These are phyloP conservation scores for Eucalyptus curtisii DNA, from an alignment of 345 rosid genomes.

Conservation along the genomic window DNA sequence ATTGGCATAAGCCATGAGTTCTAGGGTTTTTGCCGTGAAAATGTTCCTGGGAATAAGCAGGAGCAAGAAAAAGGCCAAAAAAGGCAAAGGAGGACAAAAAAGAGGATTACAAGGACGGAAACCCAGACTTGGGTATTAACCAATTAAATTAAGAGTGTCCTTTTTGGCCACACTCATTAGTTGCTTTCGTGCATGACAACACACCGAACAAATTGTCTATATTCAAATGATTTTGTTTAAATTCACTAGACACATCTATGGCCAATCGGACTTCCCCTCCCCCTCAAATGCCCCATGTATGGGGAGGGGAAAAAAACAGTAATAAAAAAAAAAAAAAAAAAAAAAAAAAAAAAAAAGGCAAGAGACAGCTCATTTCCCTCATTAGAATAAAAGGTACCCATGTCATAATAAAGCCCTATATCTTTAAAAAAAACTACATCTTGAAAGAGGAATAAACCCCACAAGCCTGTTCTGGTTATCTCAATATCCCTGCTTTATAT, in stretches of 20 bases:
- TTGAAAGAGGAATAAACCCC: background rate
- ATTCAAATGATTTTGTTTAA: conserved; percentile 5
- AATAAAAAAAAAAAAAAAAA: too few relatives aligned
- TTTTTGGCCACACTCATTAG: conserved; percentile 21
- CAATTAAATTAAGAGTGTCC: conserved; percentile 2
- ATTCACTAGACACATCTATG: conserved; percentile 1
- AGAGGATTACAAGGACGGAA: conserved; percentile 19
- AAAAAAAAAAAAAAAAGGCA: background rate
- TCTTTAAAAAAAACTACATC: background rate
- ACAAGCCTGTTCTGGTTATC: background rate
- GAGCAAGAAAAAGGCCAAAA: background rate
- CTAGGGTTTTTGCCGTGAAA: background rate
- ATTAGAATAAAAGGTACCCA: background rate
- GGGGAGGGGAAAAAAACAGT: background rate
- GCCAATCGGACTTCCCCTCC: background rate
- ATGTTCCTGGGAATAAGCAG: background rate
- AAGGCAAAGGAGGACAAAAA: conserved; percentile 20
- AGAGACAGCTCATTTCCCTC: conserved; percentile 31
- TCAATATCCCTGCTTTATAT: background rate
- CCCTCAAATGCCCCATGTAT: background rate
- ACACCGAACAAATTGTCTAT: conserved; percentile 27
- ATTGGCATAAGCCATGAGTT: background rate
- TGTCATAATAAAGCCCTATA: conserved; percentile 2
- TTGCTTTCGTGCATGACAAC: conserved; percentile 26
- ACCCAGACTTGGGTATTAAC: conserved; percentile 21